These are phyloP conservation scores for Abortiporus biennis DNA, from an alignment of 1,284 basidiomycete genomes.

Conservation along the genomic window DNA sequence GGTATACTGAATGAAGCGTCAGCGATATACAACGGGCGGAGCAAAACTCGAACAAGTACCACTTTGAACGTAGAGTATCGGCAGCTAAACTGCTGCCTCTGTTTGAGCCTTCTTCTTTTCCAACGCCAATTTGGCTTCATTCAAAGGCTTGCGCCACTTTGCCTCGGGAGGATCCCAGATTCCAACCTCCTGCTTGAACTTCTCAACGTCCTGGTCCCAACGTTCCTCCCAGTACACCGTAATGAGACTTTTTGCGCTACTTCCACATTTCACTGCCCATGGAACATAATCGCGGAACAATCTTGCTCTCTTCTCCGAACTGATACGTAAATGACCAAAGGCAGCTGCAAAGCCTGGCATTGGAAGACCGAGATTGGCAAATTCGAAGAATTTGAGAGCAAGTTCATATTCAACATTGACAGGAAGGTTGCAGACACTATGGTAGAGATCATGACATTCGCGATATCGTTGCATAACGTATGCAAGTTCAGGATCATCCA, in stretches of 20 bases:
- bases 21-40: too few species aligned
- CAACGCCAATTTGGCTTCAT: constrained; percentile 45
- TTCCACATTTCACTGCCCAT: constrained; percentile 86
- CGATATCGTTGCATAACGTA: constrained; percentile 98
- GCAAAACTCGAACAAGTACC: too few species aligned
- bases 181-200: constrained; percentile 81
- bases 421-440: constrained; percentile 83
- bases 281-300: constrained; percentile 80
- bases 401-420: constrained; percentile 91
- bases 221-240: constrained; percentile 95
- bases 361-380: constrained; percentile 88
- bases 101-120: constrained; percentile 9
- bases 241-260: constrained; percentile 70
- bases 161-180: constrained; percentile 71
- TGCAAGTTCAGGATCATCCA: constrained; percentile 88
- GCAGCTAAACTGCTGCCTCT: too few species aligned
- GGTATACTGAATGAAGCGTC: too few species aligned
- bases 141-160: constrained; percentile 55
- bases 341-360: constrained; percentile 80
- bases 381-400: constrained; percentile 95
- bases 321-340: constrained; percentile 68
- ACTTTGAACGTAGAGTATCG: too few species aligned
- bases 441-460: constrained; percentile 96
- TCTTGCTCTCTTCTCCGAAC: constrained; percentile 43
- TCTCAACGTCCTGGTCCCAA: constrained; percentile 81